These are phyloP conservation scores for Rhodotorula toruloides DNA, from an alignment of 768 basidiomycete species.

Conservation along the genomic window DNA sequence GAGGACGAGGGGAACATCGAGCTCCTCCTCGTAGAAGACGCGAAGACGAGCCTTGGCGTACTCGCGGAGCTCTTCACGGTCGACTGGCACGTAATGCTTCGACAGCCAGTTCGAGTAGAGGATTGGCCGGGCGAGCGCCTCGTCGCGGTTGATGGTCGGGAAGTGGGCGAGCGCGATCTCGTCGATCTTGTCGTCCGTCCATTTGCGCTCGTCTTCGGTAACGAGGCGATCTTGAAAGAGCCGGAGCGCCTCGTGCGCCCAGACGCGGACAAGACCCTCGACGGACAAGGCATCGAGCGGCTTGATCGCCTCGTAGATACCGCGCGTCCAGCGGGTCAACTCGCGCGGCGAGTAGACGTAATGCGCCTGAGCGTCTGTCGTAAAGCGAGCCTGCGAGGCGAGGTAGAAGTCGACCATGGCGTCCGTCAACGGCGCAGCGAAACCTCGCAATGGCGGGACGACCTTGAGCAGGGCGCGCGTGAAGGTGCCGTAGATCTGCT, in stretches of 20 bases:
- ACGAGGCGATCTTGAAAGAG: slow-evolving; percentile 97
- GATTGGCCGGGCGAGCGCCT: slow-evolving; percentile 82
- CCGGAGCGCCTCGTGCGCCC: slow-evolving; percentile 95
- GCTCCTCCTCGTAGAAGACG: slow-evolving; percentile 98
- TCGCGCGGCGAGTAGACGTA: slow-evolving; percentile 99
- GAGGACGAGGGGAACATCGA: slow-evolving; percentile 93
- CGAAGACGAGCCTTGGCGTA: slow-evolving; percentile 93
- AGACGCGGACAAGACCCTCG: slow-evolving; percentile 90
- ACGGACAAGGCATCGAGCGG: slow-evolving; percentile 88
- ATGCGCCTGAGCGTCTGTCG: slow-evolving; percentile 93
- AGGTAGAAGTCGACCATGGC: slow-evolving; percentile 97
- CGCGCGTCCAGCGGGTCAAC: slow-evolving; percentile 92
- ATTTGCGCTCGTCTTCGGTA: slow-evolving; percentile 79
- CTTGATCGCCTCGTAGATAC: slow-evolving; percentile 92
- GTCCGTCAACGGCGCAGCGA: slow-evolving; percentile 87
- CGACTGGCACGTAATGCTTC: slow-evolving; percentile 90
- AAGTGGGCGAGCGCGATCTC: slow-evolving; percentile 77
- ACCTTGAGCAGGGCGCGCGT: slow-evolving; percentile 93
- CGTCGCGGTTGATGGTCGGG: slow-evolving; percentile 81
- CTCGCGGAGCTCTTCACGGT: slow-evolving; percentile 84
- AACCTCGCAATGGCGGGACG: slow-evolving; percentile 83
- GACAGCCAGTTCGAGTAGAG: slow-evolving; percentile 99
- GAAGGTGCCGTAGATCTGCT: slow-evolving; percentile 98
- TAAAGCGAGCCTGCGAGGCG: slow-evolving; percentile 88
- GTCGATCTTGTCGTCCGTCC: slow-evolving; percentile 94